phyloP scores from a whole-genome alignment of 331 rosid genomes.

The Pyracantha coccinea region DNA sequence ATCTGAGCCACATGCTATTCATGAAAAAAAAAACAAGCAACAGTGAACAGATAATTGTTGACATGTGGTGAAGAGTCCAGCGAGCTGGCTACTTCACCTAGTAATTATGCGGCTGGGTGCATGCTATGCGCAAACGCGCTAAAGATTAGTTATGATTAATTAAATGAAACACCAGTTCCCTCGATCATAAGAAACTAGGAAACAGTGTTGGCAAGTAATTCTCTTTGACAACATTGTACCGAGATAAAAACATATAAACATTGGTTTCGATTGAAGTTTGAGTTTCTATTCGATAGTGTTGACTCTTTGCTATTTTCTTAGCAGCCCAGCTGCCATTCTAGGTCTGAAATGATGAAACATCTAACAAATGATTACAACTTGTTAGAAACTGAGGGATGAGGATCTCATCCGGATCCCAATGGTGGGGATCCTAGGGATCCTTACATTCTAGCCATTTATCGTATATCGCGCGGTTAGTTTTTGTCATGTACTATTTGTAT shows the following conservation, averaged over 20 bases:
- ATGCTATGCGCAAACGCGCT: neutral
- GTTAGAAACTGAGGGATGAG: neutral
- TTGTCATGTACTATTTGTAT: no score
- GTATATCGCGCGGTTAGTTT: no score
- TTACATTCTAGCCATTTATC: no score
- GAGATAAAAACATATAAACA: neutral
- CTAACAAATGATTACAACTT: neutral
- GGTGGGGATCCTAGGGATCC: no score
- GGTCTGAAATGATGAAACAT: slow-evolving; percentile 17
- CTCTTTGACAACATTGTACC: no score
- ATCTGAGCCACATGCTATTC: slow-evolving; percentile 29
- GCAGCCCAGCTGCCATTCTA: slow-evolving; percentile 16
- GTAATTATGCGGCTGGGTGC: neutral
- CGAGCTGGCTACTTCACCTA: neutral
- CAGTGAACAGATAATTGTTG: neutral
- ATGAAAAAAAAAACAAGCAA: neutral
- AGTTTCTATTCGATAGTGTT: neutral
- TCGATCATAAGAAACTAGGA: neutral
- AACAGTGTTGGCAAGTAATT: neutral
- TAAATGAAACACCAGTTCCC: neutral
- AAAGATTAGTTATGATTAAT: neutral
- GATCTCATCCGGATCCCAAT: no score
- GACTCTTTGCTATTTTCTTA: neutral
- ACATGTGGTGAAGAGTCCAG: slow-evolving; percentile 1
- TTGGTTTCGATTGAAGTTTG: neutral